Conservation (phyloP, 1,284 basidiomycete species). For the Ustilago lituana region DNA sequence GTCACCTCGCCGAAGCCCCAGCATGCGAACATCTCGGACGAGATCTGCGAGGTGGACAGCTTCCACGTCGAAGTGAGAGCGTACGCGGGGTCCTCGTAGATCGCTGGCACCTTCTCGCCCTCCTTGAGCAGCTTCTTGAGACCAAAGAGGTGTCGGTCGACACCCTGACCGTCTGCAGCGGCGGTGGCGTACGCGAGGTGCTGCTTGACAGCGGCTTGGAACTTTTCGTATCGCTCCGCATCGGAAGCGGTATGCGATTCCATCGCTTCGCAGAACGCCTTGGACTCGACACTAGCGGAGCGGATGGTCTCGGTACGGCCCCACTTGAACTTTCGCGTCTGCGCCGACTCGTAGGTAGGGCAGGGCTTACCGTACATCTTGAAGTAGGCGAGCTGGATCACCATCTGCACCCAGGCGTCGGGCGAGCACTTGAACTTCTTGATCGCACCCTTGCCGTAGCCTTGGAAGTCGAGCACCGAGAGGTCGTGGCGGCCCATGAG, state of each 20-base stretch:
- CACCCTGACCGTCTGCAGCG: conserved; percentile 92
- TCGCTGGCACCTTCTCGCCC: conserved; percentile 79
- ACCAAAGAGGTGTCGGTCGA: conserved; percentile 94
- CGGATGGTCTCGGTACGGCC: conserved; percentile 96
- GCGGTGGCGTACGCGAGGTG: conserved; percentile 88
- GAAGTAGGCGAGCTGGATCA: conserved; percentile 94
- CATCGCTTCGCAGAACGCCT: conserved; percentile 90
- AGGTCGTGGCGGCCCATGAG: conserved; percentile 84
- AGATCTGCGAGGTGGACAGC: conserved; percentile 88
- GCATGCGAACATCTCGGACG: conserved; percentile 83
- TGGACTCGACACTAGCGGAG: conserved; percentile 81
- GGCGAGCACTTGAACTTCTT: conserved; percentile 90
- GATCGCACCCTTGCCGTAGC: conserved; percentile 88
- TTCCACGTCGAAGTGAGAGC: conserved; percentile 85
- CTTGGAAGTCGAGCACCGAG: conserved; percentile 84
- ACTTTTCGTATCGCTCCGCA: conserved; percentile 75
- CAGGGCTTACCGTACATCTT: conserved; percentile 81
- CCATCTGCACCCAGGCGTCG: conserved; percentile 91
- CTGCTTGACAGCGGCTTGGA: conserved; percentile 80
- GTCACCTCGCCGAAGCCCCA: conserved; percentile 96
- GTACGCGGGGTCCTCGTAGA: conserved; percentile 83
- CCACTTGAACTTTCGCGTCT: conserved; percentile 90
- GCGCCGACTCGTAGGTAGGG: conserved; percentile 89
- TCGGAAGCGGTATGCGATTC: conserved; percentile 73
- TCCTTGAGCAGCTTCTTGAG: conserved; percentile 82